Evolutionary conservation across 805 yeast genomes (phyloP).

Genomic region (Debaryomyces prosopidis): DNA sequence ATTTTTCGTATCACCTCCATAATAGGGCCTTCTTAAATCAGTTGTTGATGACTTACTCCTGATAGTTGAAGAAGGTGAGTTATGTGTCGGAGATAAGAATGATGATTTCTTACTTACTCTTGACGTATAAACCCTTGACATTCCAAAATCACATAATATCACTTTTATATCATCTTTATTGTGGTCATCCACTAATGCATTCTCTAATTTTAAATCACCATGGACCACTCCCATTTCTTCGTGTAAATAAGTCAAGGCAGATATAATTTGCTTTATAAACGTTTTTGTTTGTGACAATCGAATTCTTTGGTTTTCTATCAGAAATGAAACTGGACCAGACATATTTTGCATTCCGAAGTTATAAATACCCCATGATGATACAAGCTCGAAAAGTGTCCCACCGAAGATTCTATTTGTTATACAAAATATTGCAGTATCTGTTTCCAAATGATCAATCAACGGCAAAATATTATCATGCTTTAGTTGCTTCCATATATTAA

Average conservation of each 20-base stretch:
- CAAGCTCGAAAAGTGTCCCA: conserved; percentile 81
- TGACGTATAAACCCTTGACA: conserved; percentile 48
- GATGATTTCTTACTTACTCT: conserved; percentile 25
- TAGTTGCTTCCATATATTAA: conserved; percentile 70
- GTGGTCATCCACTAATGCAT: conserved; percentile 58
- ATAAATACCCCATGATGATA: conserved; percentile 61
- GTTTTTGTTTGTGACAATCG: conserved; percentile 34
- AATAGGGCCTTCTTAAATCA: conserved; percentile 33
- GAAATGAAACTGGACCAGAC: conserved; percentile 28
- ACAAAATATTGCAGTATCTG: conserved; percentile 65
- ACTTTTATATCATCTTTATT: conserved; percentile 35
- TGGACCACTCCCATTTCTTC: conserved; percentile 61
- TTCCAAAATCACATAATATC: conserved; percentile 86
- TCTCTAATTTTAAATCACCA: conserved; percentile 82
- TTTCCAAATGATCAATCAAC: conserved; percentile 60
- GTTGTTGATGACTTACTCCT: conserved; percentile 37
- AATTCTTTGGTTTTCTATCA: conserved; percentile 21
- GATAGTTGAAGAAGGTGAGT: conserved; percentile 14
- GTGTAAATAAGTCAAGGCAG: conserved; percentile 62
- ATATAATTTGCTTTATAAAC: conserved; percentile 53
- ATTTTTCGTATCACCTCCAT: conserved; percentile 29
- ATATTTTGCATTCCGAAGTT: conserved; percentile 25
- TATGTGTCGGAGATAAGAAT: background rate
- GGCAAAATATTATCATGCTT: conserved; percentile 67
- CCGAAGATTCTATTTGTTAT: conserved; percentile 67